A percentile compares a stretch with the other conserved stretches of the same genome.
Evolutionary conservation across 2,329 filamentous ascomycete genomes (phyloP).

Genomic region (Colletotrichum chrysophilum): DNA sequence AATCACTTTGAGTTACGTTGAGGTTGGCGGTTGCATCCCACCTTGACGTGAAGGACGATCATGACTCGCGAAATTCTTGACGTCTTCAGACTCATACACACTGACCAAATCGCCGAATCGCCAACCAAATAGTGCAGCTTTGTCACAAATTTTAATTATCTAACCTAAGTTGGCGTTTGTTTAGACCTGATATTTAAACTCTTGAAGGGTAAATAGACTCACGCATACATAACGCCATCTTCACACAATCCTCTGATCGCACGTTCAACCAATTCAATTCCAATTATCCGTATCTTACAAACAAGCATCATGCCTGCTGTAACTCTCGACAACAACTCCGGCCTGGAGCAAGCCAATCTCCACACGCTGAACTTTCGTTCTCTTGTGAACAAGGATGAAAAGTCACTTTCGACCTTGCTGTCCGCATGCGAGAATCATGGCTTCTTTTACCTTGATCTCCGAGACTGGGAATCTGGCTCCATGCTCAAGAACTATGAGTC

Average conservation of each 20-base stretch:
- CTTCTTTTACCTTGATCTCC: background rate
- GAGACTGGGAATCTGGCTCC: background rate
- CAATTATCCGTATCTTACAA: background rate
- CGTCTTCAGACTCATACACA: background rate
- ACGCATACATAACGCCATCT: background rate
- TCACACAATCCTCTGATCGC: background rate
- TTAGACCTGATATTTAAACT: background rate
- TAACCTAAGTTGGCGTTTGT: too few relatives aligned
- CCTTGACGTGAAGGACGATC: background rate
- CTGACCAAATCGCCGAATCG: fast-evolving
- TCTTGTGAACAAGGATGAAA: background rate
- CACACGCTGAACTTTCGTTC: background rate
- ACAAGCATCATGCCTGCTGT: background rate
- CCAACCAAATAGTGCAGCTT: background rate
- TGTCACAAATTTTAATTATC: background rate
- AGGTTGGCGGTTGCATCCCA: background rate
- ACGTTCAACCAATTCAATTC: fast-evolving
- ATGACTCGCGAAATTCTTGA: background rate
- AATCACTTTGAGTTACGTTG: fast-evolving
- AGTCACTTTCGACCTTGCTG: background rate
- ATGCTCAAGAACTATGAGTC: background rate
- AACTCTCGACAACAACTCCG: background rate
- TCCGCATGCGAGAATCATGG: background rate
- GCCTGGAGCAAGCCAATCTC: background rate
- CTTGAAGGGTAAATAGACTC: background rate